Conservation (phyloP, 2,329 filamentous ascomycete species). For the Apiospora hydei region DNA sequence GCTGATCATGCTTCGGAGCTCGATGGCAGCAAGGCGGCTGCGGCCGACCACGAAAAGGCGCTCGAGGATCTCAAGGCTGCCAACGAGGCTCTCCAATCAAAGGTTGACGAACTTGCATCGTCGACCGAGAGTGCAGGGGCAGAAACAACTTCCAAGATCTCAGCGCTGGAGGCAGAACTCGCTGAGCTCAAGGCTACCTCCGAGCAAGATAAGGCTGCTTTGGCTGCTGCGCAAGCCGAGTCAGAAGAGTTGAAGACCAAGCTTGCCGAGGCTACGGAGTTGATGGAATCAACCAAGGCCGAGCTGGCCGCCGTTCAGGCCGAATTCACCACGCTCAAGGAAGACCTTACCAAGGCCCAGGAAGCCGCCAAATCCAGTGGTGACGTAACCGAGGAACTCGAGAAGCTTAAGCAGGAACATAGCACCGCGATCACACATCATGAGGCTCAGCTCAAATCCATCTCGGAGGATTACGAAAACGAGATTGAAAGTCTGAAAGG, state of each 20-base stretch:
- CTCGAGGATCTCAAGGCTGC: slow-evolving; percentile 57
- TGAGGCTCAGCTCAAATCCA: slow-evolving; percentile 62
- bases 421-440: slow-evolving; percentile 55
- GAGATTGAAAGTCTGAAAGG: slow-evolving; percentile 70
- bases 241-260: slow-evolving; percentile 48
- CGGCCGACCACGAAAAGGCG: slow-evolving; percentile 55
- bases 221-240: slow-evolving; percentile 53
- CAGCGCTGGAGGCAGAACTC: slow-evolving; percentile 60
- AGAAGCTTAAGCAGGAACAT: slow-evolving; percentile 58
- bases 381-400: slow-evolving; percentile 42
- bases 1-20: slow-evolving; percentile 60
- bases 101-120: slow-evolving; percentile 60
- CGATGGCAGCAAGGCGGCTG: slow-evolving; percentile 53
- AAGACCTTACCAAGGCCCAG: slow-evolving; percentile 53
- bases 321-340: slow-evolving; percentile 43
- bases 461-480: slow-evolving; percentile 68
- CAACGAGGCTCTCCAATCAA: slow-evolving; percentile 62
- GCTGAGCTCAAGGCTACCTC: slow-evolving; percentile 57
- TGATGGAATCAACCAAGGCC: slow-evolving; percentile 46
- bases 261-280: slow-evolving; percentile 38
- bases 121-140: slow-evolving; percentile 56
- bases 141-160: slow-evolving; percentile 53
- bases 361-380: slow-evolving; percentile 50
- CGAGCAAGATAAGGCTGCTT: slow-evolving; percentile 56
- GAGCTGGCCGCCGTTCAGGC: slow-evolving; percentile 56